Conservation (phyloP, 495 filamentous ascomycete genomes). For the Elasticomyces elasticus region DNA sequence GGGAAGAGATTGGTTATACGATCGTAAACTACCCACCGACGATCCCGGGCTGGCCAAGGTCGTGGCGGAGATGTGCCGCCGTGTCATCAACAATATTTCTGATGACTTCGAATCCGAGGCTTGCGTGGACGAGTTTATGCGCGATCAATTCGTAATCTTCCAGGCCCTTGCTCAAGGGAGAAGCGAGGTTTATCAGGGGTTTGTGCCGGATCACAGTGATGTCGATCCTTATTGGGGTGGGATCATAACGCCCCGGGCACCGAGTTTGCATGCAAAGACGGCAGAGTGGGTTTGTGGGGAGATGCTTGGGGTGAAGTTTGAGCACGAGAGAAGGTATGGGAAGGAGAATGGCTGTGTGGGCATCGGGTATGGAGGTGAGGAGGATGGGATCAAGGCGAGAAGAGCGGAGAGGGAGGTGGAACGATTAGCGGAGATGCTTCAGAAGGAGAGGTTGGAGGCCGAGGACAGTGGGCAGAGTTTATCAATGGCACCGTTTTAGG, state of each 20-base stretch:
- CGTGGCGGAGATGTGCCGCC: constrained; percentile 30
- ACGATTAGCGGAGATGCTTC: no score
- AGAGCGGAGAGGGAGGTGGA: no score
- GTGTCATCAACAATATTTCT: constrained; percentile 48
- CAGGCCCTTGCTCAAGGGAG: constrained; percentile 58
- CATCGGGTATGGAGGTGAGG: constrained; percentile 23
- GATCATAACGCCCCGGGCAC: constrained; percentile 11
- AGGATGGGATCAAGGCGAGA: no score
- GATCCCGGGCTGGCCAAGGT: not conserved
- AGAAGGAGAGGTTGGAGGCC: no score
- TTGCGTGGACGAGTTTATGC: constrained; percentile 58
- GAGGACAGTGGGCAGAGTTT: no score
- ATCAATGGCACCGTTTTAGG: no score
- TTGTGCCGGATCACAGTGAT: constrained; percentile 10
- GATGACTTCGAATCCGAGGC: constrained; percentile 46
- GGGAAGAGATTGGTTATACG: no score
- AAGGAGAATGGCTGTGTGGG: constrained; percentile 44
- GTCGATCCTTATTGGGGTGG: not conserved
- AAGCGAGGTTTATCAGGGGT: constrained; percentile 30
- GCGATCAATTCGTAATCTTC: constrained; percentile 76
- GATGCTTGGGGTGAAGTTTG: constrained; percentile 46
- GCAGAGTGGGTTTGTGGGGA: constrained; percentile 61
- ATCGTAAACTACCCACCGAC: no score
- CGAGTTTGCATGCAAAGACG: constrained; percentile 53
- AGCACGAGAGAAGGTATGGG: no score